Base-by-base conservation (phyloP, 2,329 filamentous ascomycete species). In the Exophiala viscosa region DNA sequence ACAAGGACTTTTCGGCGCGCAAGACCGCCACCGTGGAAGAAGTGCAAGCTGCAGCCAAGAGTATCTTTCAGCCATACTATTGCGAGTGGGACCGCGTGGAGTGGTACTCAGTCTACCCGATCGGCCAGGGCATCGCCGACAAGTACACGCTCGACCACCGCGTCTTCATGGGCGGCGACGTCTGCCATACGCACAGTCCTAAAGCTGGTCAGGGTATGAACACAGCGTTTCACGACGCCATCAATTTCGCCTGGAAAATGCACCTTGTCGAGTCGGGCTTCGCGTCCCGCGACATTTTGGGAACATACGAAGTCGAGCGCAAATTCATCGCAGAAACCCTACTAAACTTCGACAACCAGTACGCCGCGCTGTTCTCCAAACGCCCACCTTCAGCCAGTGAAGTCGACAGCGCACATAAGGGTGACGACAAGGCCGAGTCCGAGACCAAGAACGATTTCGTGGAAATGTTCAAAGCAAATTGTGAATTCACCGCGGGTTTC, bases 161-260 rank as follows among this genome's bases (percentile, higher is more conserved):
- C 5, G 76, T 85, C 28, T 84, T 85, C 69, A 83, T 85, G 77
- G 82, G 82, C 48, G 82, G 82, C 42, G 82, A 85, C 65, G 79
- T 76, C 57, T 84, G 81, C 69, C 82, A 85, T 66, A 85, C 82
- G 2, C 82, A 85, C 67, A 76, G 73, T 50, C 82, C 82, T 49
- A 85, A 85, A 68, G 82, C 82, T 11, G 82, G 82, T 13, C 82
- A 85, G 63, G 82, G 82, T 52, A 84, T 81, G 78, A 81, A 81
- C 71, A 81, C 80, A 59, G 76, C 81, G 17, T 80, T 80, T 70
- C 69, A 78, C 43, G 76, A 78, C 63, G 90, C 90, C 0, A 82
- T 90, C 55, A 97, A 96, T 69, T 77, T 97, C 36, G 91, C 91
- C 6, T 97, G 91, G 91, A 97, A 97, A 75, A 88, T 96, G 46